Evolutionary conservation across 768 basidiomycete genomes (phyloP), one percentile per base, ranked within the genome.

Genomic region (Boletus huronensis): DNA sequence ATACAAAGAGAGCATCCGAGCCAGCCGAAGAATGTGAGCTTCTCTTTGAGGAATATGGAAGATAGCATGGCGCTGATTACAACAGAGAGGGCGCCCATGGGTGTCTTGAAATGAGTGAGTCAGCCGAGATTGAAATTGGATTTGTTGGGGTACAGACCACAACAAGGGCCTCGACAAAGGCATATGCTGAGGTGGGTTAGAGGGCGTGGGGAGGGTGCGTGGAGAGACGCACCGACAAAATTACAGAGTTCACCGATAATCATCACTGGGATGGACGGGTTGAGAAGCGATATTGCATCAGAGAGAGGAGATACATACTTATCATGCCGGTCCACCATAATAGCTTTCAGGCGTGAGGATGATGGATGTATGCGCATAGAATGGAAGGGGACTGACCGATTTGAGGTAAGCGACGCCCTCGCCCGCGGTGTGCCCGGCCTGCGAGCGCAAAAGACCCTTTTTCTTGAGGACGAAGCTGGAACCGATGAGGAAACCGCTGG

Each of bases 401-500:
- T 96, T 98, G 67, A 98, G 83, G 75, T 98, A 99, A 13, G 82
- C 92, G 55, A 96, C 93, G 29, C 96, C 95, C 67, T 91, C 88
- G 52, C 90, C 90, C 3, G 86, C 82, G 38, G 73, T 70, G 55
- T 88, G 85, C 60, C 90, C 93, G 55, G 88, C 87, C 76, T 90
- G 89, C 68, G 86, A 83, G 70, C 84, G 79, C 50, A 93, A 68
- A 19, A 93, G 76, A 9, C 90, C 96, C 67, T 93, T 97, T 82
- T 99, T 99, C 84, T 99, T 99, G 77, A 99, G 88, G 3, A 98
- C 95, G 71, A 98, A 98, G 63, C 86, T 88, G 38, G 82, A 81
- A 5, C 96, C 97, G 57, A 98, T 99, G 57, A 99, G 82, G 28
- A 93, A 39, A 8, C 96, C 97, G 64, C 88, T 92, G 35, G 69